Conservation (phyloP, 257 asterid species). For the Solanum peruvianum region DNA sequence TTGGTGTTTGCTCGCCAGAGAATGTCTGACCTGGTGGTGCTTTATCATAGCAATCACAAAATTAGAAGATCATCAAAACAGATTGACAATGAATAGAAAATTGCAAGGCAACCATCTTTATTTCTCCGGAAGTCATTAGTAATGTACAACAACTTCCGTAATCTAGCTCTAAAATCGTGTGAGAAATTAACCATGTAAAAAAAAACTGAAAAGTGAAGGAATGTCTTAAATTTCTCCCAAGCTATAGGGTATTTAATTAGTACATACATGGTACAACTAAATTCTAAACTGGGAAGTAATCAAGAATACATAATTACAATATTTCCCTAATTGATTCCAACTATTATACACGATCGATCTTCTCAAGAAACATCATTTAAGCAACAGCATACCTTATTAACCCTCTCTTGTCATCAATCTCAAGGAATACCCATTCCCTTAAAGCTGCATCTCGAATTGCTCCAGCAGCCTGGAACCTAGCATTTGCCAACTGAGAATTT, state of each 20-base stretch:
- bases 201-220: neutral
- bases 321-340: neutral
- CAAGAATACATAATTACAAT: neutral
- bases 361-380: neutral
- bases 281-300: neutral
- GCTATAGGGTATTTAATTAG: neutral
- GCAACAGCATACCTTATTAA: slow-evolving; percentile 53
- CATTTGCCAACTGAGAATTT: slow-evolving; percentile 72
- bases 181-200: neutral
- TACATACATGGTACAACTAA: neutral
- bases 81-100: neutral
- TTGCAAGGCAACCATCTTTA: neutral
- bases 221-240: neutral
- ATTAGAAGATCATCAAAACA: neutral
- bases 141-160: neutral
- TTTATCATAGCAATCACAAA: neutral
- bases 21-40: neutral
- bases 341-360: neutral
- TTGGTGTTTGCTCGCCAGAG: neutral
- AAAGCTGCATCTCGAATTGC: slow-evolving; percentile 85
- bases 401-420: slow-evolving; percentile 50
- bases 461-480: slow-evolving; percentile 97
- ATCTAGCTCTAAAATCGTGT: neutral
- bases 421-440: slow-evolving; percentile 85
- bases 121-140: neutral